Percentiles rank a stretch among this genome's conserved stretches.
phyloP scores from a whole-genome alignment of 2,329 filamentous ascomycete genomes.

The Apiospora pterosperma region DNA sequence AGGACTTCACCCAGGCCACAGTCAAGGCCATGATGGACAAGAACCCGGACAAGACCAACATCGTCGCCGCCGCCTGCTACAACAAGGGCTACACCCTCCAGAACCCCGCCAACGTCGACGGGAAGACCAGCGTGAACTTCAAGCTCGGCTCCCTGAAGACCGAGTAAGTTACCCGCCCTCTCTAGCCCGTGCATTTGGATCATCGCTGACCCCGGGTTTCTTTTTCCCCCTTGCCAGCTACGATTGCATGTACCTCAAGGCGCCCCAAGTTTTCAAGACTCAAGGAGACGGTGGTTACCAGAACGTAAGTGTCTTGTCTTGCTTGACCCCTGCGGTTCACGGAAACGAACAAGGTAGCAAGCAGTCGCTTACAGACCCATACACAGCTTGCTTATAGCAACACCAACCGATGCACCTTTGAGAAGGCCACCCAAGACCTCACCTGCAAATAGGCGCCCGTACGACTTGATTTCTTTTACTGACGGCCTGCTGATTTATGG shows the following conservation, averaged over 20 bases:
- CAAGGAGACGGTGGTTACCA: slow-evolving; percentile 13
- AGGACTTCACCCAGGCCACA: slow-evolving; percentile 16
- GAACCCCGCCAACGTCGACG: slow-evolving; percentile 6
- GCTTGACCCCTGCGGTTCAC: not conserved
- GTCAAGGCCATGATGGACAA: slow-evolving; percentile 13
- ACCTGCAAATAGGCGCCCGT: not conserved
- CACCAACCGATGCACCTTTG: slow-evolving; percentile 5
- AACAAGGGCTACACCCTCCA: slow-evolving; percentile 16
- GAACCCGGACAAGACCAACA: slow-evolving; percentile 13
- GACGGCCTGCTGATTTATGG: not conserved
- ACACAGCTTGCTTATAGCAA: not conserved
- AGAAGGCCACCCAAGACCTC: slow-evolving; percentile 5
- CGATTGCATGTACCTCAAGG: slow-evolving; percentile 16
- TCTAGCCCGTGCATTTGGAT: not conserved
- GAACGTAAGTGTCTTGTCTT: slow-evolving; percentile 11
- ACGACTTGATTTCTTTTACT: not conserved
- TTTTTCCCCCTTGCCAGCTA: not conserved
- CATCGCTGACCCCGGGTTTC: not conserved
- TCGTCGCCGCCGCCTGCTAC: slow-evolving; percentile 14
- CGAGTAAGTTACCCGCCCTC: not conserved
- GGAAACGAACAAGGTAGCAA: not conserved
- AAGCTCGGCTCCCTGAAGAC: slow-evolving; percentile 12
- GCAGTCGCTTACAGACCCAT: not conserved
- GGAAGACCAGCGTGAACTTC: slow-evolving; percentile 10
- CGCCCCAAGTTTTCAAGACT: slow-evolving; percentile 12